phyloP scores from a whole-genome alignment of 805 yeast species.

The Candida coquimbonensis region DNA sequence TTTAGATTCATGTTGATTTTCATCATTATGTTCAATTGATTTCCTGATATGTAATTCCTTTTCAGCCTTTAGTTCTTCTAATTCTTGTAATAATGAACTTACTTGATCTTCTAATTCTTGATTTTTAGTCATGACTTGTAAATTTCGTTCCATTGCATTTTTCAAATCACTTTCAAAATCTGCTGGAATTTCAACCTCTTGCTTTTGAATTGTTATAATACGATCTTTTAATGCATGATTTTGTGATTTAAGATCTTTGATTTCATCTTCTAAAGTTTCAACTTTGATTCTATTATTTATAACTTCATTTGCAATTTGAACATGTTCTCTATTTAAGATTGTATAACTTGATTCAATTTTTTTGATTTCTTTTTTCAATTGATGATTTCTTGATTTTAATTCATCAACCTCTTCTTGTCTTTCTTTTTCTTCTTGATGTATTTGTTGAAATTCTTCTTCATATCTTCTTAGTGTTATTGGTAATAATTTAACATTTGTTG shows the following conservation, averaged over 20 bases:
- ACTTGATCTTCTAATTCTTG: slow-evolving; percentile 48
- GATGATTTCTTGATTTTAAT: slow-evolving; percentile 59
- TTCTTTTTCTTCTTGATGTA: slow-evolving; percentile 67
- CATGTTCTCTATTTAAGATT: slow-evolving; percentile 72
- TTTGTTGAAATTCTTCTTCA: slow-evolving; percentile 65
- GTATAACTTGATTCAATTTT: slow-evolving; percentile 65
- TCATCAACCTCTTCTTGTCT: slow-evolving; percentile 63
- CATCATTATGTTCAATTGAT: too few species aligned
- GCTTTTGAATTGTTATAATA: slow-evolving; percentile 23
- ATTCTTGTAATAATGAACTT: slow-evolving; percentile 34
- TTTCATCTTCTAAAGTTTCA: slow-evolving; percentile 73
- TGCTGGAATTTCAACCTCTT: slow-evolving; percentile 31
- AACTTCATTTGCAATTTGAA: slow-evolving; percentile 81
- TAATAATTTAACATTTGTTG: slow-evolving; percentile 63
- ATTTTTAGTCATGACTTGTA: slow-evolving; percentile 61
- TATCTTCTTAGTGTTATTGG: slow-evolving; percentile 71
- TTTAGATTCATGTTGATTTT: neutral
- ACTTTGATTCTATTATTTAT: slow-evolving; percentile 69
- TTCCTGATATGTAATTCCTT: neutral
- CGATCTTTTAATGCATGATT: slow-evolving; percentile 39
- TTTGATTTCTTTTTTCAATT: slow-evolving; percentile 64
- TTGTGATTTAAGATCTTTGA: slow-evolving; percentile 46
- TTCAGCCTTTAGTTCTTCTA: slow-evolving; percentile 28
- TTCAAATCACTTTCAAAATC: slow-evolving; percentile 46
- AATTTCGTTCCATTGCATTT: slow-evolving; percentile 52